Evolutionary conservation across 148 eudicot genomes (phyloP).

Genomic region (Vaccinium corymbosum): DNA sequence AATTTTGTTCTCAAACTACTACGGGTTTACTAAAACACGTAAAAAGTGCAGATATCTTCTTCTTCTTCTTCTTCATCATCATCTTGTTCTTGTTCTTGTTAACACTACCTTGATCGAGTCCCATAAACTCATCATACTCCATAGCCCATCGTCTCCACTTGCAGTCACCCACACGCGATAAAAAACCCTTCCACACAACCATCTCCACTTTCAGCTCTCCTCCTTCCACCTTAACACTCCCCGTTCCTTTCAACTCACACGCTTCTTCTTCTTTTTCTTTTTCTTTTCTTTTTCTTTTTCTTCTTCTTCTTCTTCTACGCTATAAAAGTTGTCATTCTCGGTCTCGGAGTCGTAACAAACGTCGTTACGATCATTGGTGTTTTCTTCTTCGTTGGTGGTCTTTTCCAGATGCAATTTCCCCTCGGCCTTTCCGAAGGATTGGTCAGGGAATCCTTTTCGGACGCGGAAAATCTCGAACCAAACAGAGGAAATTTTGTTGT

Average conservation of each 20-base stretch:
- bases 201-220: constrained; percentile 2
- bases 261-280: background rate
- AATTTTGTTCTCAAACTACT: too few species aligned
- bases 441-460: background rate
- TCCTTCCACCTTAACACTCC: background rate
- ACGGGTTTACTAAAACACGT: background rate
- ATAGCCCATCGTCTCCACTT: background rate
- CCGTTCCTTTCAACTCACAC: background rate
- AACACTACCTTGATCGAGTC: background rate
- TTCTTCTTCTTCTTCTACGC: background rate
- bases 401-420: background rate
- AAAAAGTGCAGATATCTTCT: background rate
- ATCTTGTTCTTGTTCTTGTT: too few species aligned
- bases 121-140: constrained; percentile 5
- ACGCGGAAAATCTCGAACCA: background rate
- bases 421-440: background rate
- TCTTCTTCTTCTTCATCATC: background rate
- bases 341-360: background rate
- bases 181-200: background rate
- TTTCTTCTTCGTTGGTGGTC: background rate
- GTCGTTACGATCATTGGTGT: background rate
- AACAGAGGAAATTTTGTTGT: background rate
- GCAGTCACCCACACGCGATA: background rate
- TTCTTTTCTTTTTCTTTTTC: background rate
- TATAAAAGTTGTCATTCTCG: background rate